Evolutionary conservation across 345 rosid species (phyloP).

Genomic region (Murraya koenigii): DNA sequence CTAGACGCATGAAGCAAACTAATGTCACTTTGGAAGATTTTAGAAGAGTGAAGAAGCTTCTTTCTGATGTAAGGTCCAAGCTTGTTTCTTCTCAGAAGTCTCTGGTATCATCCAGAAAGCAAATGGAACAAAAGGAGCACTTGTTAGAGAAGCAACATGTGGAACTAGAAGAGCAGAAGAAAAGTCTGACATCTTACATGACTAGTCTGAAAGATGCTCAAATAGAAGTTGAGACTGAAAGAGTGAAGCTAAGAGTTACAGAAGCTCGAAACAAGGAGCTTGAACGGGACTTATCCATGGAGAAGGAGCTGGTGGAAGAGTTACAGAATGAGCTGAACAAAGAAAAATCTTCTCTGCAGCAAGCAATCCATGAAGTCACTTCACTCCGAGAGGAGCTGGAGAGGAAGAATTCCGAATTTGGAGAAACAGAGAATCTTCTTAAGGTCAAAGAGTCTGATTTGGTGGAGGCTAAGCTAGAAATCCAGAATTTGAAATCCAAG

Average conservation of each 20-base stretch:
- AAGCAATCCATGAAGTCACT: slow-evolving; percentile 47
- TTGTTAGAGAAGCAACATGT: slow-evolving; percentile 43
- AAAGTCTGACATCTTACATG: slow-evolving; percentile 51
- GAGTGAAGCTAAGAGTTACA: slow-evolving; percentile 59
- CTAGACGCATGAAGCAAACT: slow-evolving; percentile 44
- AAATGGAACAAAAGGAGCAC: slow-evolving; percentile 61
- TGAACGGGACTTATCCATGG: slow-evolving; percentile 45
- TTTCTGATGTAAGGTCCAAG: slow-evolving; percentile 66
- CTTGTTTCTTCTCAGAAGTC: slow-evolving; percentile 68
- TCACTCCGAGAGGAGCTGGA: slow-evolving; percentile 49
- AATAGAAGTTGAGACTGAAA: slow-evolving; percentile 67
- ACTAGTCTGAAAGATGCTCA: slow-evolving; percentile 63
- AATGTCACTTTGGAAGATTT: slow-evolving; percentile 56
- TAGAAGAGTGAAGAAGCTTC: slow-evolving; percentile 67
- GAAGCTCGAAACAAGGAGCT: slow-evolving; percentile 70
- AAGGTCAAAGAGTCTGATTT: slow-evolving; percentile 57
- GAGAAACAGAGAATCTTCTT: slow-evolving; percentile 52
- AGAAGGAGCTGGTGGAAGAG: slow-evolving; percentile 49
- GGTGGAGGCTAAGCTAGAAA: slow-evolving; percentile 84
- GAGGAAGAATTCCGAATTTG: slow-evolving; percentile 47
- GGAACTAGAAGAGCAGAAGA: slow-evolving; percentile 70
- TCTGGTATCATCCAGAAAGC: slow-evolving; percentile 54
- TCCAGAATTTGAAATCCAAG: slow-evolving; percentile 71
- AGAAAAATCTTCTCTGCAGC: slow-evolving; percentile 54
- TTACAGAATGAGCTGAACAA: slow-evolving; percentile 51